Conservation (phyloP, 805 yeast genomes). For the Ogataea minuta region DNA sequence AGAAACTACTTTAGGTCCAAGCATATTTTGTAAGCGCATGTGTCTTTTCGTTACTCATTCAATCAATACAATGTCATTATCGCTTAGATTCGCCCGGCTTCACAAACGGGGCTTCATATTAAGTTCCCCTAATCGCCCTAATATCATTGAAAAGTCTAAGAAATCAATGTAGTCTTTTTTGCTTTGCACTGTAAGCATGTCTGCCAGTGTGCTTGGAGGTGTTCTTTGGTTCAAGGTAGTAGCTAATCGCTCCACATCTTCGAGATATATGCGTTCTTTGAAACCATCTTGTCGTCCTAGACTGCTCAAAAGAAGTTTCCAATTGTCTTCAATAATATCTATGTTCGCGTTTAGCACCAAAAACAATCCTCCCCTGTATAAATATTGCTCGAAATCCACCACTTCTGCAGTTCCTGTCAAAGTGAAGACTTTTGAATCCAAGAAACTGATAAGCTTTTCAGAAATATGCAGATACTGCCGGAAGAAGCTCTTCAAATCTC, state of each 20-base stretch:
- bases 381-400: constrained; percentile 47
- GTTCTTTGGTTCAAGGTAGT: constrained; percentile 31
- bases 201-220: constrained; percentile 36
- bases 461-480: constrained; percentile 32
- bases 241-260: constrained; percentile 35
- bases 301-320: constrained; percentile 38
- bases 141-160: constrained; percentile 45
- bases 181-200: constrained; percentile 46
- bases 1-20: constrained; percentile 88
- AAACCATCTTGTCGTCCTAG: constrained; percentile 20
- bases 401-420: constrained; percentile 40
- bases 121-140: constrained; percentile 49
- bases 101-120: constrained; percentile 13
- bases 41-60: not conserved
- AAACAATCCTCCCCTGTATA: constrained; percentile 41
- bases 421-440: constrained; percentile 30
- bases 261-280: constrained; percentile 33
- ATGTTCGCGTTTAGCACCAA: constrained; percentile 36
- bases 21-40: constrained; percentile 55
- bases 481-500: constrained; percentile 32
- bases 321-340: constrained; percentile 36
- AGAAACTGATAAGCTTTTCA: constrained; percentile 28
- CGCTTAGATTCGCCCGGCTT: not conserved
- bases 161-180: constrained; percentile 37
- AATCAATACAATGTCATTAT: not conserved